phyloP scores from a whole-genome alignment of 305 asterid species.

The Solanum hybrid region DNA sequence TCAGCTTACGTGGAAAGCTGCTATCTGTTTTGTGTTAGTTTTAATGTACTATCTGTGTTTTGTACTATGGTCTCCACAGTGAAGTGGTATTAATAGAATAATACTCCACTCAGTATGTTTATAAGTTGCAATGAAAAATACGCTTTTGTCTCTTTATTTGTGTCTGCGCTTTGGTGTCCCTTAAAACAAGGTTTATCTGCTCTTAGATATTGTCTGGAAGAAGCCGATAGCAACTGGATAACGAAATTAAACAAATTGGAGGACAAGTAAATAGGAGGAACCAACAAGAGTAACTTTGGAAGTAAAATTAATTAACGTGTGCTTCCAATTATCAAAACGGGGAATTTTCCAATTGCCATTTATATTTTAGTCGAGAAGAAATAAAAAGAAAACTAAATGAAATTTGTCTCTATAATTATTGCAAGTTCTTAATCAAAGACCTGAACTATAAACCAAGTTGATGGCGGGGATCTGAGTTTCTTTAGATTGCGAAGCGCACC shows the following conservation, averaged over 20 bases:
- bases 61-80: not conserved
- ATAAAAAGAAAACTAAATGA: not conserved
- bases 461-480: not conserved
- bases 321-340: not conserved
- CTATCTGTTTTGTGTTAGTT: not conserved
- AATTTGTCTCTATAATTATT: not conserved
- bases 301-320: not conserved
- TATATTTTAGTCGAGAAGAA: not conserved
- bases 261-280: not conserved
- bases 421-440: not conserved
- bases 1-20: not conserved
- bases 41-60: not conserved
- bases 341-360: not conserved
- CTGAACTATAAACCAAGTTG: not conserved
- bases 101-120: not conserved
- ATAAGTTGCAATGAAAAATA: not conserved
- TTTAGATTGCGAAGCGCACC: not conserved
- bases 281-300: not conserved
- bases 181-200: not conserved
- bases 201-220: not conserved
- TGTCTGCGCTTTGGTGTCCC: not conserved
- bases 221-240: not conserved
- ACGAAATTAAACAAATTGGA: not conserved
- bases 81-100: not conserved
- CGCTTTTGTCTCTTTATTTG: not conserved